Evolutionary conservation across 805 yeast genomes (phyloP).

Genomic region (Pichia cephalocereana): DNA sequence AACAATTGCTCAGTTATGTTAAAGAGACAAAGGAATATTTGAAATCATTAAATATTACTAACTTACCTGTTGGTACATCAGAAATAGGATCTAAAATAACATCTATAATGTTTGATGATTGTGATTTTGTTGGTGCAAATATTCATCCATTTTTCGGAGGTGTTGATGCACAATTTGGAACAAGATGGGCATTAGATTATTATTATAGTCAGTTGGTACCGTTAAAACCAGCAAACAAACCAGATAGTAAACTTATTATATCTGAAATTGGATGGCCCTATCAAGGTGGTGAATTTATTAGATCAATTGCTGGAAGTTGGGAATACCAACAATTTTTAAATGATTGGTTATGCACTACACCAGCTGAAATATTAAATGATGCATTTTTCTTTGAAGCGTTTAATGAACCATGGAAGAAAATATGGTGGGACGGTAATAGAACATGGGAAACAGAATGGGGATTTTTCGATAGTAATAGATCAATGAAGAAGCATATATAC

Average conservation of each 20-base stretch:
- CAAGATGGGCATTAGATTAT: constrained; percentile 45
- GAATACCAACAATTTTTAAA: constrained; percentile 40
- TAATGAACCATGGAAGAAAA: constrained; percentile 62
- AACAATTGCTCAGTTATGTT: constrained; percentile 34
- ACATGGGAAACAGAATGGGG: constrained; percentile 74
- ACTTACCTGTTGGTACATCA: constrained; percentile 52
- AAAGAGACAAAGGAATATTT: constrained; percentile 32
- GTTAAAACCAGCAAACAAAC: constrained; percentile 17
- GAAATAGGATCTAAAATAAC: constrained; percentile 45
- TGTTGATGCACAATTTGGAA: constrained; percentile 34
- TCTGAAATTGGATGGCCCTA: constrained; percentile 73
- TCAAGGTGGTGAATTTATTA: constrained; percentile 41
- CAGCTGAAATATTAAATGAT: constrained; percentile 25
- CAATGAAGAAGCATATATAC: constrained; percentile 32
- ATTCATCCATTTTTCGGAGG: constrained; percentile 67
- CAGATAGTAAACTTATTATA: constrained; percentile 29
- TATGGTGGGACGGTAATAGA: constrained; percentile 38
- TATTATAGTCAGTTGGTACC: constrained; percentile 36
- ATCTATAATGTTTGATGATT: constrained; percentile 28
- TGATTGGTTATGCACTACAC: constrained; percentile 42
- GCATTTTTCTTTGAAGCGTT: constrained; percentile 64
- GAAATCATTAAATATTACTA: constrained; percentile 24
- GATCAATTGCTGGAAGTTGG: constrained; percentile 37
- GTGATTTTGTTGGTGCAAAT: constrained; percentile 56
- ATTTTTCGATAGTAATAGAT: constrained; percentile 40